Evolutionary conservation across 768 basidiomycete species (phyloP), one percentile per base, ranked within the genome.

Genomic region (Crucibulum laeve): DNA sequence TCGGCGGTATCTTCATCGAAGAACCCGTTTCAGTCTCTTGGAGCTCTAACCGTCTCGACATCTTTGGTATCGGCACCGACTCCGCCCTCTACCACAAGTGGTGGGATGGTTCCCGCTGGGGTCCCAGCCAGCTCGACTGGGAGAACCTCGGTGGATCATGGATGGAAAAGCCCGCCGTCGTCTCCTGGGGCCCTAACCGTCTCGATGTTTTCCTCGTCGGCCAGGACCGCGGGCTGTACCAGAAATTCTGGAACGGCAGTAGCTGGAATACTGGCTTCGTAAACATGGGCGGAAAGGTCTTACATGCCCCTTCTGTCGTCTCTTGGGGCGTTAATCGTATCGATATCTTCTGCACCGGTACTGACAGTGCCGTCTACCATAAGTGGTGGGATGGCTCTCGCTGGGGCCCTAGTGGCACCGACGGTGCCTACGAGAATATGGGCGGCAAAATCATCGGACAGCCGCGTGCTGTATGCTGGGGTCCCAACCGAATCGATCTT

Each of bases 11-110:
- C 7, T 19, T 44, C 42, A n/a, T 37, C 22, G 40, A 43, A 15
- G 47, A 51, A 6, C 49, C 49, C n/a, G 47, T 34, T 5, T 40
- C 25, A 7, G 46, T 51, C n/a, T 24, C 49, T 13, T 48, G 46
- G 49, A 38, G 47, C 18, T 6, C 40, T 6, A 25, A 43, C 41
- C 48, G 51, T 23, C 43, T 52, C 25, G 51, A 52, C 48, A 28
- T 49, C 34, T 52, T 52, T 40, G 40, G 26, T 15, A 46, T 46
- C 23, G 48, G 48, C 15, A 46, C 34, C 25, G 44, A 52, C 35
- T 33, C 19, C 35, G 26, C 25, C 21, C 39, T 52, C 23, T 46
- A 46, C 26, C 41, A 49, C 44, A 52, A 49, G 26, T 44, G 40
- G 34, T 52, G 44, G 44, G 38, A 49, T 25, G 44, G 48, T 18